Conservation (phyloP, 2,329 filamentous ascomycete genomes). For the Dothideomycetes sp. region DNA sequence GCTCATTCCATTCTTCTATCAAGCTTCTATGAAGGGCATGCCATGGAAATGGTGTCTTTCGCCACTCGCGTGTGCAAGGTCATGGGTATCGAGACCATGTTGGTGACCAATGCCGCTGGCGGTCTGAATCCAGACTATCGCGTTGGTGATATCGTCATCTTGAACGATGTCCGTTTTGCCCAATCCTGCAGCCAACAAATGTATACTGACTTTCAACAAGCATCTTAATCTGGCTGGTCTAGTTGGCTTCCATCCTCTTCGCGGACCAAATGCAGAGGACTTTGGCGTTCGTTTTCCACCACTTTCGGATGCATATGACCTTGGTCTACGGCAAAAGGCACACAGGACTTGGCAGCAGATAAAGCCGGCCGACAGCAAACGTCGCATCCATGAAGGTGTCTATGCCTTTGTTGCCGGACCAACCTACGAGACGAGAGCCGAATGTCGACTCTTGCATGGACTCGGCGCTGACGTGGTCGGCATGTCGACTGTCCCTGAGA, state of each 20-base stretch:
- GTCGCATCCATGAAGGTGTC: conserved; percentile 51
- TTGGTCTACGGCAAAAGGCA: conserved; percentile 45
- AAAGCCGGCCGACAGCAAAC: conserved; percentile 30
- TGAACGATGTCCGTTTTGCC: conserved; percentile 46
- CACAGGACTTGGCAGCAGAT: conserved; percentile 48
- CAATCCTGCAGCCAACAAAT: neutral
- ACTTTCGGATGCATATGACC: conserved; percentile 55
- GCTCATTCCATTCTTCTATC: conserved; percentile 11
- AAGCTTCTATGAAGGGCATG: conserved; percentile 59
- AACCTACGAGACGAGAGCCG: conserved; percentile 54
- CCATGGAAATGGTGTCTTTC: conserved; percentile 51
- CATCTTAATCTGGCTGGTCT: conserved; percentile 55
- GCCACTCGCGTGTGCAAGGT: conserved; percentile 54
- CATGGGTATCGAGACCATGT: conserved; percentile 48
- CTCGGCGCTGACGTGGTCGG: conserved; percentile 59
- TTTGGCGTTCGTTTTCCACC: conserved; percentile 54
- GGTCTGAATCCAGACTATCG: conserved; percentile 52
- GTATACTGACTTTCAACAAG: conserved; percentile 22
- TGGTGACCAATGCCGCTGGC: conserved; percentile 59
- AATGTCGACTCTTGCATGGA: conserved; percentile 49
- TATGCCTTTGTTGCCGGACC: conserved; percentile 56
- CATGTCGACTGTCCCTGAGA: conserved; percentile 61
- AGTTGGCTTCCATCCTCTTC: conserved; percentile 49
- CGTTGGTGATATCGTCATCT: conserved; percentile 53
- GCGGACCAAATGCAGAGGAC: conserved; percentile 51